A percentile compares a stretch with the other conserved stretches of the same genome.
Evolutionary conservation across 73 alveolate genomes (phyloP).

Genomic region (Loxodes magnus): DNA sequence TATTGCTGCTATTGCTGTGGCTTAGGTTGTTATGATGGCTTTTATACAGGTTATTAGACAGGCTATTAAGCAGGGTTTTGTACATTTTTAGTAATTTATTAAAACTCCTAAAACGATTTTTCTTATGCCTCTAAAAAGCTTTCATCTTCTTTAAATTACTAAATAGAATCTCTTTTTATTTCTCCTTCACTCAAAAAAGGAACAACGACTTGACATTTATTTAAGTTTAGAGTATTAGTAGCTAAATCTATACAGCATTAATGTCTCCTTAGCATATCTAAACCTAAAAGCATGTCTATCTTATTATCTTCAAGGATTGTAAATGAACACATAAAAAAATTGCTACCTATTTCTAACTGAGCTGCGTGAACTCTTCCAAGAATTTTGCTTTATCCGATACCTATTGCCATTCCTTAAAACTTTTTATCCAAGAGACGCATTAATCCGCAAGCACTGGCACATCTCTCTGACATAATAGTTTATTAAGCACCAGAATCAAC

Average conservation of each 20-base stretch:
- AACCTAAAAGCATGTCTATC: conserved; percentile 68
- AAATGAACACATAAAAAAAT: conserved; percentile 48
- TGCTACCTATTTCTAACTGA: conserved; percentile 54
- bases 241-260: conserved; percentile 69
- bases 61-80: too few species aligned
- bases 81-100: too few species aligned
- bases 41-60: too few species aligned
- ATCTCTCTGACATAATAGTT: conserved; percentile 53
- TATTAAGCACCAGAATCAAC: conserved; percentile 88
- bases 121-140: too few species aligned
- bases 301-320: conserved; percentile 64
- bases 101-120: too few species aligned
- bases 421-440: conserved; percentile 63
- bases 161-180: conserved; percentile 16
- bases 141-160: conserved; percentile 36
- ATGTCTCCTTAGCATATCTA: conserved; percentile 78
- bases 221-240: conserved; percentile 41
- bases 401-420: conserved; percentile 70
- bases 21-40: too few species aligned
- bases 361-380: conserved; percentile 83
- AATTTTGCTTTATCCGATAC: conserved; percentile 67
- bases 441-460: conserved; percentile 51
- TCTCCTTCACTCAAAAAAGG: conserved; percentile 73
- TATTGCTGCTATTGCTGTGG: too few species aligned
- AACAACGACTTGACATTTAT: conserved; percentile 59